These are phyloP conservation scores for Coriaria nepalensis DNA, from an alignment of 306 rosid species.

Conservation along the genomic window DNA sequence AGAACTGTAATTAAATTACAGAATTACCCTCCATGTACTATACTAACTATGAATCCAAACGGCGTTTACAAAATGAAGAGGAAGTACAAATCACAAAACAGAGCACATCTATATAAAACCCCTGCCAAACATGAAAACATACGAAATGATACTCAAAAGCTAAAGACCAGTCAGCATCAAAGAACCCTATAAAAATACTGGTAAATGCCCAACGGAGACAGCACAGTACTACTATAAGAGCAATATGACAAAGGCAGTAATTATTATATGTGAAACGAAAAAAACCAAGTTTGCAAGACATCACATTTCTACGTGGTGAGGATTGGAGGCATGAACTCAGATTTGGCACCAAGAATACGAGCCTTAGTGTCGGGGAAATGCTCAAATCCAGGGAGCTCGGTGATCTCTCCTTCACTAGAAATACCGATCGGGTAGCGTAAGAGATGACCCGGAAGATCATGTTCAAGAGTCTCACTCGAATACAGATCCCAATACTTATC, in stretches of 20 bases:
- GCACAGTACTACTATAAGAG: no score
- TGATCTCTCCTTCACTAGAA: conserved; percentile 18
- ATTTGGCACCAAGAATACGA: conserved; percentile 24
- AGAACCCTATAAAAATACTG: not conserved
- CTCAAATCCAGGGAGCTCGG: conserved; percentile 24
- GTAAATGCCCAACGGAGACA: no score
- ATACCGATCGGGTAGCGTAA: conserved; percentile 35
- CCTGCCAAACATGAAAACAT: no score
- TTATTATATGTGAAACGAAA: not conserved
- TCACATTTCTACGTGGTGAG: conserved; percentile 22
- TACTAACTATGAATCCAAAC: no score
- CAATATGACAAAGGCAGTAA: conserved; percentile 5
- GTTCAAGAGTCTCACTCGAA: conserved; percentile 24
- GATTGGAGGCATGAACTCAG: conserved; percentile 36
- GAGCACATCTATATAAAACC: not conserved
- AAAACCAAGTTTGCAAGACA: not conserved
- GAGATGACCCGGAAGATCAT: conserved; percentile 34
- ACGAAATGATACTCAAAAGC: not conserved
- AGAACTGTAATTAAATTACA: no score
- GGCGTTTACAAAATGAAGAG: no score
- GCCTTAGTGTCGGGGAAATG: conserved; percentile 43
- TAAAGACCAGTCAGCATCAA: conserved; percentile 3
- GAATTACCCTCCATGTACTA: no score
- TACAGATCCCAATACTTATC: conserved; percentile 37
- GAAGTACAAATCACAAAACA: not conserved